A percentile compares a stretch with the other conserved stretches of the same genome.
Evolutionary conservation across 2,329 filamentous ascomycete species (phyloP).

Genomic region (Geoglossum cookeanum): DNA sequence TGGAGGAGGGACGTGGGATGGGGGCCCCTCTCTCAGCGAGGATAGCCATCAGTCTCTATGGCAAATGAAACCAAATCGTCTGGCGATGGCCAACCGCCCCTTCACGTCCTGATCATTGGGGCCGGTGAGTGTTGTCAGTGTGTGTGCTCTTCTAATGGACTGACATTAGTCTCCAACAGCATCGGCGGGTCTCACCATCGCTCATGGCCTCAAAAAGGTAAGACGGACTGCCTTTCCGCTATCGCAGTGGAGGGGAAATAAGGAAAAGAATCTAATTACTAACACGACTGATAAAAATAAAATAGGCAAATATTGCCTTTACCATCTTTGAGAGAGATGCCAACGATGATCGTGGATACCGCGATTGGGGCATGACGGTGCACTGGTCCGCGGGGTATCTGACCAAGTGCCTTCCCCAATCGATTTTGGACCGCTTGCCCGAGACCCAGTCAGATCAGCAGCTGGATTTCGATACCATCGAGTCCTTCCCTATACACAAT

Average conservation of each 20-base stretch:
- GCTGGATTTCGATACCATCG: neutral
- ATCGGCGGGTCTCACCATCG: constrained; percentile 13
- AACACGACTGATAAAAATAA: neutral
- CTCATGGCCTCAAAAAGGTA: constrained; percentile 17
- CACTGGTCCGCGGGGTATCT: constrained; percentile 40
- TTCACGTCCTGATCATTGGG: neutral
- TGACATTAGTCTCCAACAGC: constrained; percentile 13
- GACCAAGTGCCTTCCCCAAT: constrained; percentile 29
- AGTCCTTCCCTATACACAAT: constrained; percentile 27
- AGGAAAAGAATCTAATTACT: neutral
- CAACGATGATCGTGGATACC: constrained; percentile 24
- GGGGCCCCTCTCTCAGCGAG: neutral
- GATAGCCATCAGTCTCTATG: neutral
- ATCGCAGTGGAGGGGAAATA: too few relatives aligned
- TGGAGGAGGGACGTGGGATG: neutral
- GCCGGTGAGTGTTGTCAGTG: neutral
- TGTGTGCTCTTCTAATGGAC: neutral
- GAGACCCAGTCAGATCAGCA: constrained; percentile 31
- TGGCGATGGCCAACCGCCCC: neutral
- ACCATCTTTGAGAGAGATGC: constrained; percentile 36
- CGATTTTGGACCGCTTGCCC: constrained; percentile 26
- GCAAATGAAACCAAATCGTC: neutral
- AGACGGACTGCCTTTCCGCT: neutral
- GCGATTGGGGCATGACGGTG: constrained; percentile 44
- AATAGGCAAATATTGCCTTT: constrained; percentile 25